Conservation (phyloP, 164 flowering plant species). For the Nymphaea thermarum region DNA sequence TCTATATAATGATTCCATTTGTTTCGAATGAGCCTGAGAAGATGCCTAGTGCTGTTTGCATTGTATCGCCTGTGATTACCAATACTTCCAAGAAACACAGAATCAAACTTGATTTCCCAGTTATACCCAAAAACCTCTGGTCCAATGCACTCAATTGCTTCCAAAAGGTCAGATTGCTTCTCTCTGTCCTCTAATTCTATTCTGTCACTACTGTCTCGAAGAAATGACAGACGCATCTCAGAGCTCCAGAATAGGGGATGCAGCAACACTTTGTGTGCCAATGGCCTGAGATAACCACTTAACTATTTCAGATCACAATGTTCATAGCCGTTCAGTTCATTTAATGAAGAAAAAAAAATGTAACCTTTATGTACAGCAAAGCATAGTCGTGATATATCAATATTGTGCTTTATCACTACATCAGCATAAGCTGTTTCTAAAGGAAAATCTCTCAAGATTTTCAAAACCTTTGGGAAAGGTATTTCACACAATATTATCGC, state of each 20-base stretch:
- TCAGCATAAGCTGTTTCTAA: too few relatives aligned
- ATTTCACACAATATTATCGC: too few relatives aligned
- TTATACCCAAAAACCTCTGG: constrained; percentile 42
- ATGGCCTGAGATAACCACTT: constrained; percentile 30
- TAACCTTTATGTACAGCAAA: too few relatives aligned
- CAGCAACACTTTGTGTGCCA: constrained; percentile 32
- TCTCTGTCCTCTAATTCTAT: constrained; percentile 62
- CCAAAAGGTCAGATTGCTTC: constrained; percentile 32
- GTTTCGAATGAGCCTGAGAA: constrained; percentile 62
- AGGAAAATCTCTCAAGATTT: too few relatives aligned
- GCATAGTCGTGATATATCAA: too few relatives aligned
- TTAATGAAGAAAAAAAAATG: too few relatives aligned
- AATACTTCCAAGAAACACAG: constrained; percentile 38
- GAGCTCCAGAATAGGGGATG: constrained; percentile 76
- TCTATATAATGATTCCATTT: constrained; percentile 65
- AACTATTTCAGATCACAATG: too few relatives aligned
- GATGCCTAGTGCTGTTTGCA: constrained; percentile 52
- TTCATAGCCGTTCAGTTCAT: too few relatives aligned
- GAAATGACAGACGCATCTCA: constrained; percentile 58
- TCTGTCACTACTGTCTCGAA: constrained; percentile 65
- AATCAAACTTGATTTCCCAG: constrained; percentile 71
- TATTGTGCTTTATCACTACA: too few relatives aligned
- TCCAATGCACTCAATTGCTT: constrained; percentile 40
- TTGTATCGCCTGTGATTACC: constrained; percentile 64
- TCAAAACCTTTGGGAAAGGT: too few relatives aligned